Base-by-base conservation (phyloP, 2,329 filamentous ascomycete genomes). In the Penicillium psychrosexuale region DNA sequence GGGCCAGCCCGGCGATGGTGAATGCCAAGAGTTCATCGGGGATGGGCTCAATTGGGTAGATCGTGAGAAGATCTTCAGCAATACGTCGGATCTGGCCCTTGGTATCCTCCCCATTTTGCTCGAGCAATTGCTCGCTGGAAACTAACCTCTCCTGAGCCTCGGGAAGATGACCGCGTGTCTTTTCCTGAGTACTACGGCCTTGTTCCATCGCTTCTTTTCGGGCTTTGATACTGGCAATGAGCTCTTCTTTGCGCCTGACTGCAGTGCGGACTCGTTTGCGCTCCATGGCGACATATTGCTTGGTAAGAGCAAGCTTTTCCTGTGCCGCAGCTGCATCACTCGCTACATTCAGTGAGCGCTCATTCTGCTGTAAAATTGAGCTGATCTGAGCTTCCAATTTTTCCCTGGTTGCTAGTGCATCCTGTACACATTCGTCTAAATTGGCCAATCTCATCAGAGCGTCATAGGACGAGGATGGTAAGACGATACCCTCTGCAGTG, bases 401-500 rank as follows among this genome's bases (percentile, higher is more conserved):
- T 56, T 89, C 84, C 13, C 89, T 85, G 0, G 90, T 95, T 1
- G 86, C 83, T 9, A 96, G 76, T 1, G 91, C 91, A 72, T 97
- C 93, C 69, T 95, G 91, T 24, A 97, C 90, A 51, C 91, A 96
- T 69, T 89, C 90, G 59, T 96, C 91, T 15, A 97, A 80, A 55
- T 92, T 96, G 6, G 90, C 87, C 11, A 97, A 80, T 57, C 89
- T 87, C 86, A 97, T 93, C 19, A 97, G 78, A 2, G 89, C 85
- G 66, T 91, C 91, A 71, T 96, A 97, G 0, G 91, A 91, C 0
- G 91, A 91, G 0, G 88, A 91, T 0, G 82, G 68, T n/a, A 82
- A 76, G 0, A 82, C 69, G 2, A 77, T 63, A 1, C 79, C 72
- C 6, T 80, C 79, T 24, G 82, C 76, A 48, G 65, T 71, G 15